A percentile compares a stretch with the other conserved stretches of the same genome.
Evolutionary conservation across 306 rosid species (phyloP).

Genomic region (Rubus parviflorus): DNA sequence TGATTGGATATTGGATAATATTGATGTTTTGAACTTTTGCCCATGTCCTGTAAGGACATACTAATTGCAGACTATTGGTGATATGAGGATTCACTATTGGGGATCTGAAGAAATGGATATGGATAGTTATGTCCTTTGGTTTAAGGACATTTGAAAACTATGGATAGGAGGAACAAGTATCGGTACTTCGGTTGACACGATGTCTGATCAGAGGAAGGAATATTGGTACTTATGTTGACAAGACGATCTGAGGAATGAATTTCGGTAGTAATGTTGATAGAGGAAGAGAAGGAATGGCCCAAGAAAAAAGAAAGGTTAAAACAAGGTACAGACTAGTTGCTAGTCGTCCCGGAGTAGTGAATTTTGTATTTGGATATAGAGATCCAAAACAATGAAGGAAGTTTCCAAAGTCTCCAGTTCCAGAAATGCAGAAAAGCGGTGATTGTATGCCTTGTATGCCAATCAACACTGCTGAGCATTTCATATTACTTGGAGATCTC

Average conservation of each 20-base stretch:
- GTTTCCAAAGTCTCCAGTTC: slow-evolving; percentile 24
- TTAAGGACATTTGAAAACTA: not conserved
- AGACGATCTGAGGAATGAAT: slow-evolving; percentile 3
- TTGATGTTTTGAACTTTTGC: not conserved
- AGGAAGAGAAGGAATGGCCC: slow-evolving; percentile 16
- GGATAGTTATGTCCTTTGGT: not conserved
- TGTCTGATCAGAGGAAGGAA: not conserved
- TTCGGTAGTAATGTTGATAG: slow-evolving; percentile 19
- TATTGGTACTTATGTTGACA: not conserved
- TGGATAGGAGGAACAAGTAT: not conserved
- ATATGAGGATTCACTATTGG: too few relatives aligned
- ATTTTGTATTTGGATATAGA: too few relatives aligned
- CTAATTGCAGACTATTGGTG: not conserved
- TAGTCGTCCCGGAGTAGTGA: not conserved
- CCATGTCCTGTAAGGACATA: too few relatives aligned
- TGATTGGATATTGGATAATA: not conserved
- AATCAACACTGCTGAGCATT: not conserved
- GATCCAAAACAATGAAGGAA: not conserved
- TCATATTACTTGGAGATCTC: slow-evolving; percentile 10
- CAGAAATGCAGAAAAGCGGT: slow-evolving; percentile 5
- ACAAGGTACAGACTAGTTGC: slow-evolving; percentile 2
- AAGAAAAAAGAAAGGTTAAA: not conserved
- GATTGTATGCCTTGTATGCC: not conserved
- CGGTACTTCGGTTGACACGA: not conserved
- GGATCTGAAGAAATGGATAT: not conserved